These are phyloP conservation scores for Staphylotrichum tortipilum DNA, from an alignment of 495 filamentous ascomycete species.

Conservation along the genomic window DNA sequence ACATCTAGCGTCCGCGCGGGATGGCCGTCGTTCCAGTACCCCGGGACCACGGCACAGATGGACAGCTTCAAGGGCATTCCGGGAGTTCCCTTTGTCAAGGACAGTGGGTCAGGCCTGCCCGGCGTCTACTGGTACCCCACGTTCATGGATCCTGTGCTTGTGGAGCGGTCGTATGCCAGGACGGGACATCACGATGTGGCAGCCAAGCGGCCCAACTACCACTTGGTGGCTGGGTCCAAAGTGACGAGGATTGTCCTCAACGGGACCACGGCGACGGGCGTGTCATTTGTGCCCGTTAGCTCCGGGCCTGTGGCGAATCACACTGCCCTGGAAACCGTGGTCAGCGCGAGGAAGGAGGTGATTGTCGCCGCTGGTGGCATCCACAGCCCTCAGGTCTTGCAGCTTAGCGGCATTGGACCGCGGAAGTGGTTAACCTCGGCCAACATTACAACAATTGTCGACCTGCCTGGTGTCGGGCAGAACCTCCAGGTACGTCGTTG, in stretches of 20 bases:
- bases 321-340: conserved; percentile 8
- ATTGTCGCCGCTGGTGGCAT: conserved; percentile 51
- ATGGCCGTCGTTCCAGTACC: conserved; percentile 38
- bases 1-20: conserved; percentile 31
- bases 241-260: conserved; percentile 30
- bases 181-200: conserved; percentile 31
- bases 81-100: conserved; percentile 32
- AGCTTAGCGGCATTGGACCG: conserved; percentile 48
- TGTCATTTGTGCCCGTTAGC: conserved; percentile 17
- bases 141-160: conserved; percentile 35
- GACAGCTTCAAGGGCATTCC: conserved; percentile 33
- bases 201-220: conserved; percentile 30
- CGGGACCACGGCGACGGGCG: conserved; percentile 30
- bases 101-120: conserved; percentile 32
- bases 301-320: neutral
- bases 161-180: conserved; percentile 32
- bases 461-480: conserved; percentile 48
- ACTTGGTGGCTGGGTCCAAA: conserved; percentile 31
- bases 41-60: conserved; percentile 27
- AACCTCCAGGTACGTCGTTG: too few species aligned
- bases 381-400: conserved; percentile 49
- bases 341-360: conserved; percentile 46
- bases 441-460: conserved; percentile 35
- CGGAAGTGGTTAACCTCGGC: conserved; percentile 31
- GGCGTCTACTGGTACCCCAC: conserved; percentile 40